Conservation (phyloP, 306 rosid genomes). For the Dalbergia cochinchinensis region DNA sequence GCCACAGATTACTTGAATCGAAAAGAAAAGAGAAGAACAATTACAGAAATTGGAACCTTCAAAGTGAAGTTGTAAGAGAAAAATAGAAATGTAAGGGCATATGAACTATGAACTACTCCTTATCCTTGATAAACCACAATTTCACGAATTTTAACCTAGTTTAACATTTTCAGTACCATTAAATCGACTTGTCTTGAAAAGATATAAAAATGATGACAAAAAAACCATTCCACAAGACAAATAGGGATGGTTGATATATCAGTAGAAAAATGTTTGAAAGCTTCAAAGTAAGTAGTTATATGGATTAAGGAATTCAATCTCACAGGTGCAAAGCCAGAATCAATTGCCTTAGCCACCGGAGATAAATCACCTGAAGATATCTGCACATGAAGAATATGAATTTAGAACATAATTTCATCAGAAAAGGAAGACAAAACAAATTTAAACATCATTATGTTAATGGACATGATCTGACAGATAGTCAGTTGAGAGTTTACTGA, state of each 20-base stretch:
- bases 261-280: constrained; percentile 19
- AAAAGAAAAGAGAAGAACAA: neutral
- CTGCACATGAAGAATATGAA: constrained; percentile 58
- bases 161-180: constrained; percentile 15
- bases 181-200: constrained; percentile 6
- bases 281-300: constrained; percentile 37
- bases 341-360: constrained; percentile 69
- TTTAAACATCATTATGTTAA: constrained; percentile 7
- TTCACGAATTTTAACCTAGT: constrained; percentile 16
- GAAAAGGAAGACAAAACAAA: constrained; percentile 29
- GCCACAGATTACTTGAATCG: constrained; percentile 8
- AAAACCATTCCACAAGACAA: neutral
- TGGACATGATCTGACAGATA: constrained; percentile 30
- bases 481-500: constrained; percentile 50
- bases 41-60: constrained; percentile 17
- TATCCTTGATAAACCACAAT: constrained; percentile 8
- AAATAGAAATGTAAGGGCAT: neutral
- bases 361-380: constrained; percentile 74
- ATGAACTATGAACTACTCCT: constrained; percentile 6
- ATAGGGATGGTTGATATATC: constrained; percentile 3
- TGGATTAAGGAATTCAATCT: constrained; percentile 47
- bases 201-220: neutral
- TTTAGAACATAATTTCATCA: constrained; percentile 31
- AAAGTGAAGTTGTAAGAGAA: neutral
- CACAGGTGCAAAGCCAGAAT: constrained; percentile 89